phyloP scores from a whole-genome alignment of 1,284 basidiomycete genomes.

The Cryptococcus hybrid region DNA sequence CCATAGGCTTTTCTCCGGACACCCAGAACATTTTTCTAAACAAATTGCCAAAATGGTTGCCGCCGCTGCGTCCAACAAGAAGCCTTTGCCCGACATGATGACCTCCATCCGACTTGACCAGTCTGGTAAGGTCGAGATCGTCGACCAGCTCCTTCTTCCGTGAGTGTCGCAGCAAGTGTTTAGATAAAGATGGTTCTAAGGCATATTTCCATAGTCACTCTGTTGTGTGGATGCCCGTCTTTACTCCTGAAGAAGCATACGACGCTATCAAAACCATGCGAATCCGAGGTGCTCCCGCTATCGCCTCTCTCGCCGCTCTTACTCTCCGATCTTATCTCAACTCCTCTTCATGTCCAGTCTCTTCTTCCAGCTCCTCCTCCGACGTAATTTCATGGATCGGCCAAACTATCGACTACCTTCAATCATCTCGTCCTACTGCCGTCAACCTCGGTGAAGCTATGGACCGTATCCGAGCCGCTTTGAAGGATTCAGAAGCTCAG shows the following conservation, averaged over 20 bases:
- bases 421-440: slow-evolving; percentile 85
- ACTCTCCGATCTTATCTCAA: slow-evolving; percentile 62
- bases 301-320: slow-evolving; percentile 82
- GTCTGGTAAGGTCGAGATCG: slow-evolving; percentile 70
- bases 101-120: slow-evolving; percentile 61
- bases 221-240: slow-evolving; percentile 68
- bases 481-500: slow-evolving; percentile 44
- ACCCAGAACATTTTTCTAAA: too few species aligned
- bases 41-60: slow-evolving; percentile 22
- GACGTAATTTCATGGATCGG: slow-evolving; percentile 18
- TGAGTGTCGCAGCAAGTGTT: slow-evolving; percentile 20
- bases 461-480: slow-evolving; percentile 60
- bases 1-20: too few species aligned
- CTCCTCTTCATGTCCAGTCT: slow-evolving; percentile 16
- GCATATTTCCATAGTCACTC: slow-evolving; percentile 55
- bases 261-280: slow-evolving; percentile 90
- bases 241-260: slow-evolving; percentile 73
- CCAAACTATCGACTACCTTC: slow-evolving; percentile 66
- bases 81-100: slow-evolving; percentile 50
- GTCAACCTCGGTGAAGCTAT: slow-evolving; percentile 86
- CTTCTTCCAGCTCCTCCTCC: slow-evolving; percentile 24
- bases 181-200: not conserved
- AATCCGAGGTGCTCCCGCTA: slow-evolving; percentile 92
- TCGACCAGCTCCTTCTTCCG: slow-evolving; percentile 81
- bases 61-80: slow-evolving; percentile 34